Evolutionary conservation across 164 flowering plant genomes (phyloP), one percentile per base, ranked within the genome.

Genomic region (Sedum album): DNA sequence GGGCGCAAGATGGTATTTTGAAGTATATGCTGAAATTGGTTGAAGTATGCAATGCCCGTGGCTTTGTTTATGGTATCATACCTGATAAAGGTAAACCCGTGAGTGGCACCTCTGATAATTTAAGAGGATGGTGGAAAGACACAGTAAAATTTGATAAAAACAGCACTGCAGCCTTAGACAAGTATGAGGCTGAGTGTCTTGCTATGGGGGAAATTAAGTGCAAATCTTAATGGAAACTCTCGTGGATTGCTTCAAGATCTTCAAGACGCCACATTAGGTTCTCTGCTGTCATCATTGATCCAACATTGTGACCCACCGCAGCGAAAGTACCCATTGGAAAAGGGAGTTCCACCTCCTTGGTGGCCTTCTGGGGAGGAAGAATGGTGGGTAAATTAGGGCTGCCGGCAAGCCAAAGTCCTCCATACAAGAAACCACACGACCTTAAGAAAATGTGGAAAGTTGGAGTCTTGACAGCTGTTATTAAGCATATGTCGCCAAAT

Each of bases 101-200:
- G 28, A 86, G 89, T 21, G 97, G 97, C 23, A 87, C 97, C 2
- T 90, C 94, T 4, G 97, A 90, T 66, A 88, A 88, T 69, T 86
- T 90, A 2, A 77, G 97, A 9, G 97, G 81, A 2, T 90, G 97
- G 97, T 90, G 97, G 97, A 90, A 90, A 75, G 97, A 90, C 65
- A 83, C 81, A 49, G 97, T 90, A 31, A 70, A 86, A 66, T 90
- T 90, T 73, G 97, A 90, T 75, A 81, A 90, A 0, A 90, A 90
- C 68, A 93, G 91, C 25, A 92, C 96, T 1, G 91, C 96, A 33
- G 92, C 96, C 4, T 83, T 89, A 23, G 78, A 89, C 30, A 86
- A 85, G 73, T 87, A 82, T 71, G 80, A 79, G 61, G 77, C 82
- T 0, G 83, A 80, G 0, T 61, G 75, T 42, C 72, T 63, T 49